These are phyloP conservation scores for Lasiodiplodia sp. DNA, from an alignment of 2,329 filamentous ascomycete species.

Conservation along the genomic window DNA sequence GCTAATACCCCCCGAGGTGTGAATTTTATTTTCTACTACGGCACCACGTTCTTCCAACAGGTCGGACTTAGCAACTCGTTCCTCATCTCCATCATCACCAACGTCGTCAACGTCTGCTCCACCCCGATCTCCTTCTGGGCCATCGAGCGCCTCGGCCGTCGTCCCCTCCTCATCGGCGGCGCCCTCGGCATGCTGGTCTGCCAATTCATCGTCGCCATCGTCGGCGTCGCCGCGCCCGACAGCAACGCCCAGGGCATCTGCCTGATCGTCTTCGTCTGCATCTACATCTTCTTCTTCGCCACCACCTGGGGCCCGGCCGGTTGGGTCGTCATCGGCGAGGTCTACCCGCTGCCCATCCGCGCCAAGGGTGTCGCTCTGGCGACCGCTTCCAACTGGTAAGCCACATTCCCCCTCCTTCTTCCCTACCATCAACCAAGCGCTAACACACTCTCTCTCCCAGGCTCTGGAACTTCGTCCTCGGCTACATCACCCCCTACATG, in stretches of 20 bases:
- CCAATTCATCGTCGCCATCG: constrained; percentile 85
- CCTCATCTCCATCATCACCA: constrained; percentile 85
- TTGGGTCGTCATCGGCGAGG: constrained; percentile 81
- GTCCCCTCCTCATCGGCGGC: constrained; percentile 79
- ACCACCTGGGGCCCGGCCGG: constrained; percentile 83
- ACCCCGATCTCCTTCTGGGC: constrained; percentile 89
- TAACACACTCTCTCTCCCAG: not conserved
- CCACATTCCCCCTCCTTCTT: not conserved
- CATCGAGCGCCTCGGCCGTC: constrained; percentile 82
- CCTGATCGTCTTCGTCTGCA: constrained; percentile 85
- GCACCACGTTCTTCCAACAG: constrained; percentile 82
- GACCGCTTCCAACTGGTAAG: constrained; percentile 82
- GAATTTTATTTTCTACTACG: constrained; percentile 78
- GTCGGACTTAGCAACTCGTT: constrained; percentile 80
- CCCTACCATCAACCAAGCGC: constrained; percentile 70
- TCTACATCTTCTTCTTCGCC: constrained; percentile 94
- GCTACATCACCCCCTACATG: constrained; percentile 64
- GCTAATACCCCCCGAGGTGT: constrained; percentile 53
- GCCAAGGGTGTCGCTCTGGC: constrained; percentile 86
- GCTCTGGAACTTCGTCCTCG: constrained; percentile 29
- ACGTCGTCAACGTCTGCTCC: constrained; percentile 84
- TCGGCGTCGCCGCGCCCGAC: constrained; percentile 49
- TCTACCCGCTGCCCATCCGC: constrained; percentile 88
- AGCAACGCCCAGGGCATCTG: constrained; percentile 59
- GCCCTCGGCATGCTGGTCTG: constrained; percentile 83